Conservation (phyloP, 1,284 basidiomycete genomes). For the Chiua sp. region DNA sequence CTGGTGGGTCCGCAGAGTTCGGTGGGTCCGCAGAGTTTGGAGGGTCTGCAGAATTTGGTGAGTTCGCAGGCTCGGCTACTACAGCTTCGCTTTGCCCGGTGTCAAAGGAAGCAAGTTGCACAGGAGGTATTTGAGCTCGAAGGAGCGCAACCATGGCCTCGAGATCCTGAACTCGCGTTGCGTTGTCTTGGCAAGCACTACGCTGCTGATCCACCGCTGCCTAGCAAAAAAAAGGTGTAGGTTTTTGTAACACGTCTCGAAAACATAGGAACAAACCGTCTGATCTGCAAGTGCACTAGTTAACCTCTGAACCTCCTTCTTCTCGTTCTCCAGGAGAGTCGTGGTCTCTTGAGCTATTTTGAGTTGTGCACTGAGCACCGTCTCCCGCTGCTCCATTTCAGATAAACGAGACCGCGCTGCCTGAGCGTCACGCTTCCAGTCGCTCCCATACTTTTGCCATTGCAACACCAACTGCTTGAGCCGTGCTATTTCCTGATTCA, state of each 20-base stretch:
- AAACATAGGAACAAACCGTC: constrained; percentile 21
- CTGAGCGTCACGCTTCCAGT: constrained; percentile 35
- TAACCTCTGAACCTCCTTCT: constrained; percentile 18
- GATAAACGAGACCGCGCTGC: constrained; percentile 14
- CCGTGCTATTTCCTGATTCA: constrained; percentile 23
- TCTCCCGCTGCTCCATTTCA: constrained; percentile 20
- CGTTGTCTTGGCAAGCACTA: constrained; percentile 14
- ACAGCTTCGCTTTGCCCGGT: constrained; percentile 1
- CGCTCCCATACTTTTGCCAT: constrained; percentile 32
- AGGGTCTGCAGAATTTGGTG: too few species aligned
- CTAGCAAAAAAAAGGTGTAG: constrained; percentile 8
- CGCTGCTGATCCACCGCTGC: constrained; percentile 21
- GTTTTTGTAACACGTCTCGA: neutral
- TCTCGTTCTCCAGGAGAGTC: constrained; percentile 19
- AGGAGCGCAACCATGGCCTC: constrained; percentile 25
- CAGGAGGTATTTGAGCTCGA: constrained; percentile 22
- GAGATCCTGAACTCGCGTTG: constrained; percentile 23
- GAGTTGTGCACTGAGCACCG: constrained; percentile 11
- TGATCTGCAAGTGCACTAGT: constrained; percentile 25
- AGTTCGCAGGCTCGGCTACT: too few species aligned
- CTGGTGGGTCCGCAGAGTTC: too few species aligned
- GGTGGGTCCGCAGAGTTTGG: too few species aligned
- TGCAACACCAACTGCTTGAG: constrained; percentile 28
- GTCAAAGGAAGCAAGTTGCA: constrained; percentile 28
- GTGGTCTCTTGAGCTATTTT: constrained; percentile 18